Conservation (phyloP, 225 moss, liverwort and hornwort genomes). For the Anthoceros angustus region DNA sequence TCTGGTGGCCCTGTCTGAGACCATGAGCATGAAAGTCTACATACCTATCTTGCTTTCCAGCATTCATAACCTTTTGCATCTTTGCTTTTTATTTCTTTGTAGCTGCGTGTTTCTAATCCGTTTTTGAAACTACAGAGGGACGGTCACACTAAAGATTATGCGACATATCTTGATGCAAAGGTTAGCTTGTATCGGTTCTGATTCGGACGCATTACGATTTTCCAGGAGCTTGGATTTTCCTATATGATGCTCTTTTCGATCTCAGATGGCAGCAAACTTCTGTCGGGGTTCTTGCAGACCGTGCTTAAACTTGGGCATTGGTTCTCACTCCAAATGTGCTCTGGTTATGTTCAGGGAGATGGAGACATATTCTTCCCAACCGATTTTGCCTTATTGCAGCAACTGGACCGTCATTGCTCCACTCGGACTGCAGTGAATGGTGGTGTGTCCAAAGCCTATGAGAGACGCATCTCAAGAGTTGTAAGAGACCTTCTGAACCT, state of each 20-base stretch:
- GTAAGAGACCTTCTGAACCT: neutral
- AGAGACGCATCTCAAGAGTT: neutral
- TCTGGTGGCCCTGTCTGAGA: neutral
- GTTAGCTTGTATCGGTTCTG: neutral
- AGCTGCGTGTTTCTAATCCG: neutral
- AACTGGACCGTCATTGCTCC: constrained; percentile 51
- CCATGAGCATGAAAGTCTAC: too few relatives aligned
- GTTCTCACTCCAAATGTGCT: neutral
- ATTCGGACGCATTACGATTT: neutral
- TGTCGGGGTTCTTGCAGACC: neutral
- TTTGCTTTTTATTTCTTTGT: neutral
- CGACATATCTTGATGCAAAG: neutral
- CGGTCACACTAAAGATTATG: neutral
- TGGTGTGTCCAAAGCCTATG: neutral
- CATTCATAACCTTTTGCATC: too few relatives aligned
- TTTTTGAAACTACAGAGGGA: neutral
- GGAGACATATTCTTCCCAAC: constrained; percentile 96
- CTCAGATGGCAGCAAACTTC: neutral
- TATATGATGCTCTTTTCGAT: neutral
- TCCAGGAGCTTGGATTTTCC: neutral
- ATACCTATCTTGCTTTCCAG: too few relatives aligned
- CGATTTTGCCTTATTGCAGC: constrained; percentile 62
- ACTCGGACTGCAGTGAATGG: constrained; percentile 22
- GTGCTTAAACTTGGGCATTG: neutral
- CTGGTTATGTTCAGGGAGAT: constrained; percentile 36